Base-by-base conservation (phyloP, 495 filamentous ascomycete species). In the Umbilicaria muhlenbergii region DNA sequence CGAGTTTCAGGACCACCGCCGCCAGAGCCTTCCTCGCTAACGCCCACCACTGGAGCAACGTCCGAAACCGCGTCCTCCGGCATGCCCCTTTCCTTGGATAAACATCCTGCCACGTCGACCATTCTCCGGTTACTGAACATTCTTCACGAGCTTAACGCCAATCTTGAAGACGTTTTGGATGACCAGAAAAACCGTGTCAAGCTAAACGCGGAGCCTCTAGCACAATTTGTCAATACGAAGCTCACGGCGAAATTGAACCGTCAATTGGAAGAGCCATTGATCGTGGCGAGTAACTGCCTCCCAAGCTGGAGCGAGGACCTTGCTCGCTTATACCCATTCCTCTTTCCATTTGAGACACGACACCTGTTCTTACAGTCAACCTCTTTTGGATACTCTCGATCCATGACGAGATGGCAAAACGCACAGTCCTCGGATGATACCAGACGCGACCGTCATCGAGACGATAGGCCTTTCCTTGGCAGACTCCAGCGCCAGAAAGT, bases 171-270 rank as follows among this genome's bases (percentile, higher is more conserved):
- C 56, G 86, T 96, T n/a, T 60, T 96, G 35, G 80, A 83, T n/a
- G 87, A 92, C 38, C 83, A 85, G 51, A 80, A 81, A 52, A 79
- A 81, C 38, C 63, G 69, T 3, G 58, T 80, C 34, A 77, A 71
- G 41, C 64, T 94, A 37, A 85, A 80, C 34, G 63, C 74, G n/a
- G 91, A 96, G 60, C 83, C 89, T 5, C 57, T 94, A 34, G 80
- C 89, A 11, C 92, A 96, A 51, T 96, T 99, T 54, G 91, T 99
- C 61, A 99, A 99, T 53, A 94, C 89, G 0, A 99, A 99, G 62
- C 73, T 99, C 39, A 99, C 91, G 2, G 91, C 91, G n/a, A 99
- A 99, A 62, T 71, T 99, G 35, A 99, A 99, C 53, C 78, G 91
- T 28, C 91, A 99, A 56, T 64, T 99, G 34, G 91, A 99, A 58